Base-by-base conservation (phyloP, 805 yeast species). In the Danielia oregonensis region DNA sequence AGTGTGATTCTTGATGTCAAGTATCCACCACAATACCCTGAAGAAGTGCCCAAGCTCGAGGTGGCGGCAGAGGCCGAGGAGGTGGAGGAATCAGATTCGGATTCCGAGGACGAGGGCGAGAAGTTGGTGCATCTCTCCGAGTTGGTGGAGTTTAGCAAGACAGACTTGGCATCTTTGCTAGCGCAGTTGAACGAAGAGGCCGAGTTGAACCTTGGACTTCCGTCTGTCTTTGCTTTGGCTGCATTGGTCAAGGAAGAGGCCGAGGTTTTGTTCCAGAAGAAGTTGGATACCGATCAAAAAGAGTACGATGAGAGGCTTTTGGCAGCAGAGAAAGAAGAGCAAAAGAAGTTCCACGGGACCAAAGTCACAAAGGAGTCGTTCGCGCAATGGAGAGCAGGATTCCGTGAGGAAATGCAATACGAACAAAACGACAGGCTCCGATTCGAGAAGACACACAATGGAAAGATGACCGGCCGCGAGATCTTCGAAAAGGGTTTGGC, bases 401-500 rank as follows among this genome's bases (percentile, higher is more conserved):
- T 93, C 59, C 71, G 94, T 38, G 63, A 68, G 37, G 96, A 86
- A 50, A 61, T 80, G 74, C 77, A 79, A n/a, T 63, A 77, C 43
- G 91, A 84, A 47, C 72, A 73, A 31, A 67, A 78, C 44, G 72
- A 76, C 36, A 61, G 59, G 23, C 63, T 68, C 33, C 69, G 86
- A 44, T 72, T 73, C 40, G 57, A 63, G 24, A 56, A 55, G n/a
- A 74, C 79, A 52, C 91, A 84, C 53, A 72, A 70, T 28, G 94
- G 93, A 6, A 84, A 80, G 59, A 61, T 88, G 52, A 81, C 95
- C 0, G 98, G 98, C 16, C 74, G 78, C 49, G 91, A 87, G 61
- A 84, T 93, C 40, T 91, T 91, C 54, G 97, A 88, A 54, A 73
- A 73, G 51, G 97, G 97, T 29, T 72, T 93, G 48, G 95, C 84